Evolutionary conservation across 2,329 filamentous ascomycete species (phyloP), one percentile per base, ranked within the genome.

Genomic region (Botrytis galanthina): DNA sequence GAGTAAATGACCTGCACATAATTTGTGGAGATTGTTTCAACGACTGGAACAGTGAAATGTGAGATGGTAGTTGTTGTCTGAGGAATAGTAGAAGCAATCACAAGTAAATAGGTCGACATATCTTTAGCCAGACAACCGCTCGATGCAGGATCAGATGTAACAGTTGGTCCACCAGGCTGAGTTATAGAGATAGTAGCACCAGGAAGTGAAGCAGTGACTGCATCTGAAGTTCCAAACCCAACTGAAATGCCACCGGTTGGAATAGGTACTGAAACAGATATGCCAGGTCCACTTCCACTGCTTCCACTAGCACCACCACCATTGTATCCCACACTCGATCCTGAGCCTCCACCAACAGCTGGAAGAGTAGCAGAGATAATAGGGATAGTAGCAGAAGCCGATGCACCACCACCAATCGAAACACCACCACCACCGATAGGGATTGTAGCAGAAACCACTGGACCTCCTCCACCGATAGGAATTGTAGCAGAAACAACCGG

Each of bases 181-280:
- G 48, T 69, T 37, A 57, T 20, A 22, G 66, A 42, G 2, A 69
- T 42, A 4, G 66, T 69, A 57, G 37, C 20, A 44, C 66, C 66
- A 42, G 66, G 66, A 16, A 69, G 3, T 7, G 64, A 42, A 57
- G 35, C 29, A 59, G 66, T 32, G n/a, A 69, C 66, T 20, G 35
- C 35, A 44, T 69, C 66, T 7, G 66, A 69, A 69, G 66, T 69
- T 69, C 66, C 66, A 57, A 69, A 48, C 32, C 66, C 35, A 8
- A 26, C 48, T 22, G 66, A 57, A 57, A 69, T 35, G 16, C 18
- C 26, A 42, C 32, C 48, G 8, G 46, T 37, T 51, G 63, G 44
- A 67, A 44, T 29, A 46, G 62, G 63, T 10, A 69, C 39, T 1
- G 68, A 70, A 46, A n/a, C 39, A 70, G 68, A 44, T 46, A 46